A percentile compares a stretch with the other conserved stretches of the same genome.
Evolutionary conservation across 2,329 filamentous ascomycete species (phyloP).

Genomic region (Hypoxylon sp.): DNA sequence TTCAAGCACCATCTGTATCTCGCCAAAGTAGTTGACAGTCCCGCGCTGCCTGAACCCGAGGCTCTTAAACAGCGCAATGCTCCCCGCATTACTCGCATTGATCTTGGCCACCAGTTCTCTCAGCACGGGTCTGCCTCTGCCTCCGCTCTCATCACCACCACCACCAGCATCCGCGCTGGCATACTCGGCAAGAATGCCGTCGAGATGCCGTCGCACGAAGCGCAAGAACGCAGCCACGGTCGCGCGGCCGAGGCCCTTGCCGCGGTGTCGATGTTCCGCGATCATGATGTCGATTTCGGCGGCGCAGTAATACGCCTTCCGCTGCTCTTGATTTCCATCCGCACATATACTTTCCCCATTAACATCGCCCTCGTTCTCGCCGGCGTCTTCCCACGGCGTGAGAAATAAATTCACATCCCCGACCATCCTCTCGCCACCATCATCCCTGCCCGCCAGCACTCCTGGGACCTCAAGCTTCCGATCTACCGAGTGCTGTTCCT

Average conservation of each 20-base stretch:
- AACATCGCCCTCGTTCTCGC: constrained; percentile 42
- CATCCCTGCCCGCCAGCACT: constrained; percentile 58
- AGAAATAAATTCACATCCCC: constrained; percentile 89
- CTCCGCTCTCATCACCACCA: neutral
- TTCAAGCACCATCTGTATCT: constrained; percentile 64
- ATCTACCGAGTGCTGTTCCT: neutral
- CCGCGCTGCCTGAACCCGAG: constrained; percentile 67
- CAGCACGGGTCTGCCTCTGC: constrained; percentile 49
- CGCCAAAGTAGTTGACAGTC: constrained; percentile 70
- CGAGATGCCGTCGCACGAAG: constrained; percentile 71
- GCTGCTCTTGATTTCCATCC: constrained; percentile 26
- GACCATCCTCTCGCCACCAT: constrained; percentile 70
- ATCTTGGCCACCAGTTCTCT: constrained; percentile 70
- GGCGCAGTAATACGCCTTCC: constrained; percentile 47
- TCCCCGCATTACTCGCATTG: constrained; percentile 66
- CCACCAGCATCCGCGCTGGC: neutral
- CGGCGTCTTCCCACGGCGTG: constrained; percentile 62
- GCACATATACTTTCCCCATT: constrained; percentile 1
- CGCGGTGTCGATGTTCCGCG: constrained; percentile 43
- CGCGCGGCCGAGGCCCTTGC: constrained; percentile 45
- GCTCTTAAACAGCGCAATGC: constrained; percentile 63
- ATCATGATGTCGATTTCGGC: constrained; percentile 54
- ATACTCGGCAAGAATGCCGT: constrained; percentile 70
- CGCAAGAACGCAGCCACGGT: constrained; percentile 76
- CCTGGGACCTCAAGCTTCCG: too few relatives aligned